Evolutionary conservation across 805 yeast species (phyloP).

Genomic region (Candida ascalaphidarum): DNA sequence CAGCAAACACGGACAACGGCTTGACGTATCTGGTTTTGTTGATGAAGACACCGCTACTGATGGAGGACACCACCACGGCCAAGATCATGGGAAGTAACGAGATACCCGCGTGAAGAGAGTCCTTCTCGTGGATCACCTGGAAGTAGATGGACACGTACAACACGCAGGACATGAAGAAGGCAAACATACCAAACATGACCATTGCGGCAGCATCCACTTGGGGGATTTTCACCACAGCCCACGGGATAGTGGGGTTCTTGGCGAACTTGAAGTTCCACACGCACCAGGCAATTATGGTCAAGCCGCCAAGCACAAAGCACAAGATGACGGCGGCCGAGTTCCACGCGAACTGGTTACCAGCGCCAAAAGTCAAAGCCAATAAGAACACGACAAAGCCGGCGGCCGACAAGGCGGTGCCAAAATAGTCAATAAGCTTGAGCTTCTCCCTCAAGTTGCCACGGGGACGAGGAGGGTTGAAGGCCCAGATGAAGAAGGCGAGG

Average conservation of each 20-base stretch:
- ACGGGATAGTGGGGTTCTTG: slow-evolving; percentile 11
- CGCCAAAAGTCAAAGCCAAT: slow-evolving; percentile 16
- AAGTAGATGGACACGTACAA: slow-evolving; percentile 37
- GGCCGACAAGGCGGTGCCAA: slow-evolving; percentile 10
- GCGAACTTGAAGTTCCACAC: slow-evolving; percentile 12
- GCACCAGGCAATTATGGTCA: slow-evolving; percentile 7
- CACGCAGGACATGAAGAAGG: slow-evolving; percentile 10
- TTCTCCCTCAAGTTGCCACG: slow-evolving; percentile 5
- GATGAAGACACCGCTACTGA: slow-evolving; percentile 28
- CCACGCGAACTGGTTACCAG: slow-evolving; percentile 11
- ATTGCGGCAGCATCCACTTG: slow-evolving; percentile 8
- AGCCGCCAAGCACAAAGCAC: slow-evolving; percentile 14
- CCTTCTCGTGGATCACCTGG: slow-evolving; percentile 35
- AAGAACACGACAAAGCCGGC: slow-evolving; percentile 14
- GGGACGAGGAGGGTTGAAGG: slow-evolving; percentile 13
- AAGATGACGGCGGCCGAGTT: slow-evolving; percentile 14
- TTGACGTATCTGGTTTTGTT: slow-evolving; percentile 32
- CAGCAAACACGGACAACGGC: slow-evolving; percentile 28
- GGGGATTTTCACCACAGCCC: slow-evolving; percentile 6
- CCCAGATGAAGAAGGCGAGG: slow-evolving; percentile 7
- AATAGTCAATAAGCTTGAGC: slow-evolving; percentile 11
- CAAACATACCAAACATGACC: slow-evolving; percentile 7
- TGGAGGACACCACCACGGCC: slow-evolving; percentile 27
- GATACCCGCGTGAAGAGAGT: slow-evolving; percentile 38
- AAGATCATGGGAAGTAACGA: slow-evolving; percentile 35